Percentiles rank a stretch among this genome's conserved stretches.
phyloP scores from a whole-genome alignment of 768 basidiomycete genomes.

The Calocera cornea region DNA sequence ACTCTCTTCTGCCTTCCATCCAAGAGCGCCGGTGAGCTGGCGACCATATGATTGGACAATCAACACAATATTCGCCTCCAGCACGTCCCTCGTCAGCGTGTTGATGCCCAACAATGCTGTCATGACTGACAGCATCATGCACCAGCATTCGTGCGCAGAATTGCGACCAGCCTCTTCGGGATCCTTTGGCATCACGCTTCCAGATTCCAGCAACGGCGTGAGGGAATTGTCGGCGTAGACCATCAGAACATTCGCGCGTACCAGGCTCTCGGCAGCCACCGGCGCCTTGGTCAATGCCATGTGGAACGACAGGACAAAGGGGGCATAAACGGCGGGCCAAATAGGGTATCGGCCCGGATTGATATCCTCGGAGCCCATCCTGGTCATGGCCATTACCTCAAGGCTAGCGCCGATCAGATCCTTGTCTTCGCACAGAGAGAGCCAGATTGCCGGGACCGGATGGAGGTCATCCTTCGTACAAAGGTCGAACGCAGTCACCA shows the following conservation, averaged over 20 bases:
- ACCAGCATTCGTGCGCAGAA: slow-evolving; percentile 70
- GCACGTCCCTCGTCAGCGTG: slow-evolving; percentile 52
- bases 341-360: slow-evolving; percentile 41
- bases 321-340: slow-evolving; percentile 55
- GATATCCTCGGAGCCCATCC: slow-evolving; percentile 48
- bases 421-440: slow-evolving; percentile 64
- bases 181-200: slow-evolving; percentile 50
- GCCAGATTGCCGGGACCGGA: slow-evolving; percentile 59
- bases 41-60: slow-evolving; percentile 74
- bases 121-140: slow-evolving; percentile 68
- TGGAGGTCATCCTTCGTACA: slow-evolving; percentile 56
- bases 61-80: slow-evolving; percentile 72
- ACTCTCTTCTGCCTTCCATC: slow-evolving; percentile 69
- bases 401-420: slow-evolving; percentile 65
- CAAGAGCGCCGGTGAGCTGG: slow-evolving; percentile 61
- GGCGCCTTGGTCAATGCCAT: slow-evolving; percentile 67
- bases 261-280: slow-evolving; percentile 69
- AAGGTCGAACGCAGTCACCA: slow-evolving; percentile 73
- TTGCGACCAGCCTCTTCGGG: slow-evolving; percentile 62
- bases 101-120: slow-evolving; percentile 51
- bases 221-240: slow-evolving; percentile 77
- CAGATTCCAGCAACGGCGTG: slow-evolving; percentile 59
- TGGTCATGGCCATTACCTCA: slow-evolving; percentile 52
- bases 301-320: slow-evolving; percentile 73
- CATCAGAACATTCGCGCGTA: slow-evolving; percentile 64